Base-by-base conservation (phyloP, 257 asterid genomes). In the Przewalskia tangutica region DNA sequence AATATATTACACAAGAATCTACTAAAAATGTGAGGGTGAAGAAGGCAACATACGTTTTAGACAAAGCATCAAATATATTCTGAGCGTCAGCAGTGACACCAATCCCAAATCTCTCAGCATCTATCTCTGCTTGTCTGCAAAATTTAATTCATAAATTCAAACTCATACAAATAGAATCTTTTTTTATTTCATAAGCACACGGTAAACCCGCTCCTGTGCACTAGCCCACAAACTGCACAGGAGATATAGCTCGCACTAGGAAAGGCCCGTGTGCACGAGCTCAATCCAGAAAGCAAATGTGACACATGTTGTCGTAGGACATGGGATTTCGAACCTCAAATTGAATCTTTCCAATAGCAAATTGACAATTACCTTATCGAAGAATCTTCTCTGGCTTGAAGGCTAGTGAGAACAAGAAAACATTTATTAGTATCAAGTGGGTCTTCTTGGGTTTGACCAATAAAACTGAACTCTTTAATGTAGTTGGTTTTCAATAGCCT, bases 71-170 rank as follows among this genome's bases (percentile, higher is more conserved):
- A 73, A 91, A 96, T 50, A 96, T 68, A 81, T 84, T 90, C 92
- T 96, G 99, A 58, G 97, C 98, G 86, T 96, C 98, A 83, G 95
- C 75, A 18, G 98, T 91, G 63, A 96, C 98, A 36, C 99, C 99
- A 36, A 96, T 97, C 27, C 99, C 99, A 82, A 94, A 87, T 90
- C 98, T 91, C 91, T 91, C 98, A 8, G 97, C 95, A 73, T 96
- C 98, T 12, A 89, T 83, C 90, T 91, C 97, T 4, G 98, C 98
- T 87, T 92, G 98, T 79, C 99, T 96, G 92, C 63, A 88, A 77
- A 82, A 75, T 48, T 20, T 67, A 84, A 86, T n/a, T 53, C 42
- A 38, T 27, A 27, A 27, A 27, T 27, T 27, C 32, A 27, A 27
- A 27, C 32, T 27, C 32, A 27, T 27, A 27, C 32, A 27, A 27